Evolutionary conservation across 2,329 filamentous ascomycete genomes (phyloP), one percentile per base, ranked within the genome.

Genomic region (Ophiostoma novo-ulmi): DNA sequence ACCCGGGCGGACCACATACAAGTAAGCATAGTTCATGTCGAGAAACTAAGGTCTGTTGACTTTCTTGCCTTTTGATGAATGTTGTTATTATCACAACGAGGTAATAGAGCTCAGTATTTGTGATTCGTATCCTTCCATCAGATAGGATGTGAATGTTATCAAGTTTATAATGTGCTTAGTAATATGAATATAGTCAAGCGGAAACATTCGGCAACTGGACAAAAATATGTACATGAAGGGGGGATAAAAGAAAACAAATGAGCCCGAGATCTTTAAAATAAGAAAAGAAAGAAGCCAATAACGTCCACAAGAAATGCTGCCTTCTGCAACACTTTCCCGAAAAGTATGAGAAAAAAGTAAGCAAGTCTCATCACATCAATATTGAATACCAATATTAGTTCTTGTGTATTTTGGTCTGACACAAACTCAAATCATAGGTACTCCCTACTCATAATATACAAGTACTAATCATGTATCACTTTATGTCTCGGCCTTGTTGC

Each of bases 401-500:
- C 31, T 39, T 5, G 11, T 39, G 38, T 39, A 39, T 39, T 39
- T 39, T 11, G 11, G 38, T 39, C 38, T 11, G 11, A 11, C 38
- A 11, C 38, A 39, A 39, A 39, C 10, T 8, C 38, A 39, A 8
- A 39, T 5, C 11, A 39, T 11, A 39, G 11, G 10, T 39, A 39
- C 38, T 39, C 8, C 11, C 38, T 39, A 10, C 38, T 39, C 38
- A 39, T 20, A 48, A 48, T 20, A 7, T 48, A 48, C 2, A 44
- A 44, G 7, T 20, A 48, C 44, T 20, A 48, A 44, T 55, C 48
- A 55, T 55, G n/a, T 7, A 48, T 48, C 44, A 48, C 17, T 20
- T 48, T 6, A 55, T 55, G 48, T 55, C 48, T n/a, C 48, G 20
- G n/a, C 48, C 48, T 55, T 55, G n/a, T 55, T 55, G 48, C 48